Evolutionary conservation across 257 asterid species (phyloP).

Genomic region (Lycium barbarum): DNA sequence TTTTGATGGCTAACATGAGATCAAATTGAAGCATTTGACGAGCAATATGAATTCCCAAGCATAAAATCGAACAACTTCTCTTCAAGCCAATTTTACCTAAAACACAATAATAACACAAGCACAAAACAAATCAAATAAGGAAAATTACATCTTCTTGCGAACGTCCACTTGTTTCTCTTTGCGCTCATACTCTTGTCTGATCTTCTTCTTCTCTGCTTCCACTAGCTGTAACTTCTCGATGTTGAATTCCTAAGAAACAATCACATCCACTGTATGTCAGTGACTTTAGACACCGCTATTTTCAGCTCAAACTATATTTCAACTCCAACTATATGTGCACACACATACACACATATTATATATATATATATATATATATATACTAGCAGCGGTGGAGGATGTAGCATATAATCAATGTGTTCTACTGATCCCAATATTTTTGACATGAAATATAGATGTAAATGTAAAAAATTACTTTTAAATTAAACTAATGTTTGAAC

Average conservation of each 20-base stretch:
- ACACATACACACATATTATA: no score
- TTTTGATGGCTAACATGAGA: slow-evolving; percentile 16
- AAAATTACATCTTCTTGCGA: slow-evolving; percentile 80
- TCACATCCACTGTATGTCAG: background rate
- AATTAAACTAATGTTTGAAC: no score
- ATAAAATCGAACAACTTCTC: background rate
- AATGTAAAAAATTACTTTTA: no score
- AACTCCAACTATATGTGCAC: background rate
- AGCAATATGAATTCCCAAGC: slow-evolving; percentile 12
- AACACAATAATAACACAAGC: background rate
- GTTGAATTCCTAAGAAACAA: slow-evolving; percentile 80
- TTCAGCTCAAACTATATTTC: background rate
- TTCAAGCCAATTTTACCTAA: slow-evolving; percentile 12
- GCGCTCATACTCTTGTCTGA: slow-evolving; percentile 93
- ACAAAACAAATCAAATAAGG: background rate
- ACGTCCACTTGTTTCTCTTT: slow-evolving; percentile 92
- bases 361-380: no score
- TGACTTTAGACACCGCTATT: background rate
- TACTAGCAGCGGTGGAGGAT: no score
- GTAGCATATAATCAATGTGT: no score
- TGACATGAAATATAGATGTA: no score
- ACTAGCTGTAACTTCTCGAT: slow-evolving; percentile 97
- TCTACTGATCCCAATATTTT: no score
- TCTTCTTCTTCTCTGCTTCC: slow-evolving; percentile 98
- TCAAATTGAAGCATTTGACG: background rate